These are phyloP conservation scores for Rhododendron simsii DNA, from an alignment of 148 eudicot species.

Conservation along the genomic window DNA sequence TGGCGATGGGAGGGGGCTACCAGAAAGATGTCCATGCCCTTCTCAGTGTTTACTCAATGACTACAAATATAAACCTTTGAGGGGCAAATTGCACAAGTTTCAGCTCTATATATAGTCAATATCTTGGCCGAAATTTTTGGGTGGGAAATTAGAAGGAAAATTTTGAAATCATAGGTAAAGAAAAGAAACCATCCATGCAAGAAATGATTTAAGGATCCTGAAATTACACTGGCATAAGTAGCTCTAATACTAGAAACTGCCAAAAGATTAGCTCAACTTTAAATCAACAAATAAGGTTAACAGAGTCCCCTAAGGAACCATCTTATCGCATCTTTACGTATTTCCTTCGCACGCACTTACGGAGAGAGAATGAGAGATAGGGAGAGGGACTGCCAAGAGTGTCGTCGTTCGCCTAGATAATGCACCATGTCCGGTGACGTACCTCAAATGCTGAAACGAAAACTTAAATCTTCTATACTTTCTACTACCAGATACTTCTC, in stretches of 20 bases:
- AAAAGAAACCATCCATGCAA: neutral
- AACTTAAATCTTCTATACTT: neutral
- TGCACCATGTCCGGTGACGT: neutral
- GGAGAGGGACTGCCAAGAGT: neutral
- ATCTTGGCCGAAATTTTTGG: neutral
- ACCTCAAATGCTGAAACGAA: neutral
- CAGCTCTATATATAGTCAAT: neutral
- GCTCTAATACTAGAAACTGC: neutral
- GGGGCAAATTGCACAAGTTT: neutral
- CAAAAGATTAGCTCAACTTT: neutral
- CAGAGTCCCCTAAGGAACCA: neutral
- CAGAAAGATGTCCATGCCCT: neutral
- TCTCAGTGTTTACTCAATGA: neutral
- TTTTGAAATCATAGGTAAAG: neutral
- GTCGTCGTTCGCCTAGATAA: neutral
- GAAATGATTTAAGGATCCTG: neutral
- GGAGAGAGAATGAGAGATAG: neutral
- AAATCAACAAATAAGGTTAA: neutral
- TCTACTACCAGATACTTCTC: neutral
- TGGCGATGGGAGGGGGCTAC: neutral
- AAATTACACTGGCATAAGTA: neutral
- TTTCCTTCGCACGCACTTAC: neutral
- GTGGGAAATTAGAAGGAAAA: neutral
- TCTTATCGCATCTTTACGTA: neutral
- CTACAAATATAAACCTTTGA: neutral